Evolutionary conservation across 495 filamentous ascomycete species (phyloP), one percentile per base, ranked within the genome.

Genomic region (Xylaria scruposa): DNA sequence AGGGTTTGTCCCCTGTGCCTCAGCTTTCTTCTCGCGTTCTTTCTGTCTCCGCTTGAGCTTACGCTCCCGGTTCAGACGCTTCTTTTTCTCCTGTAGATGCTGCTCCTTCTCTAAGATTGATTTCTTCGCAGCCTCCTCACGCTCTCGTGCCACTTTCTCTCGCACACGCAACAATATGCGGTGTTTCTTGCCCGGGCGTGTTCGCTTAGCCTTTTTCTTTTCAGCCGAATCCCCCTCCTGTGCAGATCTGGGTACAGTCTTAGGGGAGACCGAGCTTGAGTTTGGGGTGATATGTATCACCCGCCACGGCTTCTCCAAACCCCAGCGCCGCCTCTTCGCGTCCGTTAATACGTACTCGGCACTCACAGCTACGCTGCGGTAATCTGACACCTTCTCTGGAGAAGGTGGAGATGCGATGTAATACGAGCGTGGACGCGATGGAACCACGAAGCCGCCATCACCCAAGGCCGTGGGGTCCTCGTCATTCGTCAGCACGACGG

Each of bases 241-340:
- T 17, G 53, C 65, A 9, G 29, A 17, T 26, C 59, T 72, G n/a
- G 56, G 7, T 38, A 40, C 13, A 0, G 68, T 6, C 44, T 54
- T 42, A 19, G 58, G 1, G 19, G 38, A 31, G 38, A 3, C 58
- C 6, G 46, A 8, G 44, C 65, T 72, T 17, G 54, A 51, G 13
- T 67, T 72, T 47, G 78, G 70, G 9, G 58, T 73, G 44, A 85
- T 76, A 24, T 69, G 81, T n/a, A 76, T 82, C 42, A 89, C 86
- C 62, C 83, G 81, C 88, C 88, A 90, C 4, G 87, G 86, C 67
- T 87, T 77, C 71, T 85, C 85, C 31, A 87, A 80, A 0, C 87
- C 87, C 83, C 87, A 88, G 15, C 81, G 78, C 67, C 86, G 78
- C 71, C 75, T 78, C 71, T 69, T 73, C 19, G 84, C 78, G 67